Evolutionary conservation across 1,284 basidiomycete genomes (phyloP).

Genomic region (Afroboletus lepidellus): DNA sequence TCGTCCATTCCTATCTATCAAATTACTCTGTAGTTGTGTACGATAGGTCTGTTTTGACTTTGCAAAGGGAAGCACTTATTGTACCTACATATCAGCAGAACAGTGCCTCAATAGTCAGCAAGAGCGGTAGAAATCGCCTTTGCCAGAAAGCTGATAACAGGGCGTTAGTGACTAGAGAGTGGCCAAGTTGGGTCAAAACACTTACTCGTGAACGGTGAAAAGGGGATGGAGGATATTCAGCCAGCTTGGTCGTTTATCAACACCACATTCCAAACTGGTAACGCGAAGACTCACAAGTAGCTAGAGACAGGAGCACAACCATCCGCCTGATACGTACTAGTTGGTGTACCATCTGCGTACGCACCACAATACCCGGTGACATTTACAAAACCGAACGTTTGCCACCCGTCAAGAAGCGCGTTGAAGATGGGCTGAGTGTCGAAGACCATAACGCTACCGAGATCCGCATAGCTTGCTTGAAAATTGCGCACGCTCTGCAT

Average conservation of each 20-base stretch:
- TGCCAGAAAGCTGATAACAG: constrained; percentile 42
- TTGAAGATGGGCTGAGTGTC: constrained; percentile 61
- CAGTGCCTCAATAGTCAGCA: constrained; percentile 29
- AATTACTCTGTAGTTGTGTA: too few relatives aligned
- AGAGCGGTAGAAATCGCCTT: constrained; percentile 46
- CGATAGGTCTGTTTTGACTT: too few relatives aligned
- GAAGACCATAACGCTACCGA: constrained; percentile 48
- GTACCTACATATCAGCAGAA: too few relatives aligned
- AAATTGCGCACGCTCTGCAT: constrained; percentile 40
- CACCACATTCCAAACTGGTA: background rate
- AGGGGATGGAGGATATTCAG: constrained; percentile 53
- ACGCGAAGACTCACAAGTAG: constrained; percentile 53
- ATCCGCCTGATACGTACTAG: constrained; percentile 47
- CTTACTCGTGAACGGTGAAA: constrained; percentile 54
- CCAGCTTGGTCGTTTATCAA: constrained; percentile 40
- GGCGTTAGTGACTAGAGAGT: background rate
- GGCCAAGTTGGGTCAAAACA: too few relatives aligned
- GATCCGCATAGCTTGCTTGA: constrained; percentile 40
- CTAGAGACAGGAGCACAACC: constrained; percentile 61
- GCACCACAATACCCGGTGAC: constrained; percentile 57
- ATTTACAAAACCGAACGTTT: constrained; percentile 56
- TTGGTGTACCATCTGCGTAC: constrained; percentile 57
- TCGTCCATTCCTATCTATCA: too few relatives aligned
- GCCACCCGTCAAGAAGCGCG: constrained; percentile 50
- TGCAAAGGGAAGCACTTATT: too few relatives aligned